Evolutionary conservation across 2,329 filamentous ascomycete species (phyloP).

Genomic region (Cyanodermella asteris): DNA sequence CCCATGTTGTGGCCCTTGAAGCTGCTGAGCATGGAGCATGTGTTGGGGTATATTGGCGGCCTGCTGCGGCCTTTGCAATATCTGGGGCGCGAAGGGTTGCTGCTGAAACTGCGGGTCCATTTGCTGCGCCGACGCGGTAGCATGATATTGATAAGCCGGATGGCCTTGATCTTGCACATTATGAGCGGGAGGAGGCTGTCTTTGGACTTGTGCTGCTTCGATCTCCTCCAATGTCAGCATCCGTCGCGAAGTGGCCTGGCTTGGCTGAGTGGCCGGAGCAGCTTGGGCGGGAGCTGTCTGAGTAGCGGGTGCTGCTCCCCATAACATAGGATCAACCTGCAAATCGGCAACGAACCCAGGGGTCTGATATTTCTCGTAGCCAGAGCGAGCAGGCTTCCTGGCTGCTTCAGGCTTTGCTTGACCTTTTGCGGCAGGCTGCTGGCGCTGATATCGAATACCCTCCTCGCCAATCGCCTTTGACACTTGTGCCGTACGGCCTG

Average conservation of each 20-base stretch:
- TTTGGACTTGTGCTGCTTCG: conserved; percentile 73
- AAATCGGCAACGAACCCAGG: conserved; percentile 71
- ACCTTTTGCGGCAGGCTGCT: conserved; percentile 37
- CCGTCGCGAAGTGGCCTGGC: too few species aligned
- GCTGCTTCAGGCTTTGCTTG: conserved; percentile 15
- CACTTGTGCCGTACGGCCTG: conserved; percentile 75
- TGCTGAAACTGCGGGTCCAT: not conserved
- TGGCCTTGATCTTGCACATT: too few species aligned
- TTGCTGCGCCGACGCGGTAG: not conserved
- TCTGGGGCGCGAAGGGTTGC: too few species aligned
- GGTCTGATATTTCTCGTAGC: conserved; percentile 81
- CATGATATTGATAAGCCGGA: conserved; percentile 3
- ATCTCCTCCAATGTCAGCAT: conserved; percentile 95
- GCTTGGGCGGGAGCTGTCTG: conserved; percentile 14
- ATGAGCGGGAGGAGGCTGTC: too few species aligned
- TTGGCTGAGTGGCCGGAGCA: too few species aligned
- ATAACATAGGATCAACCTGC: conserved; percentile 80
- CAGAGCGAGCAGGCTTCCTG: conserved; percentile 46
- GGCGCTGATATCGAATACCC: conserved; percentile 60
- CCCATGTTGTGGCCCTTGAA: conserved; percentile 2
- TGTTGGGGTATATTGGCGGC: conserved; percentile 12
- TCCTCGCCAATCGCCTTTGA: conserved; percentile 75
- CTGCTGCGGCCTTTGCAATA: conserved; percentile 6
- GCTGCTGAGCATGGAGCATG: conserved; percentile 1
- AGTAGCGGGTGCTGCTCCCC: conserved; percentile 31